phyloP scores from a whole-genome alignment of 139 green algal species.

The Chlorella sp. region DNA sequence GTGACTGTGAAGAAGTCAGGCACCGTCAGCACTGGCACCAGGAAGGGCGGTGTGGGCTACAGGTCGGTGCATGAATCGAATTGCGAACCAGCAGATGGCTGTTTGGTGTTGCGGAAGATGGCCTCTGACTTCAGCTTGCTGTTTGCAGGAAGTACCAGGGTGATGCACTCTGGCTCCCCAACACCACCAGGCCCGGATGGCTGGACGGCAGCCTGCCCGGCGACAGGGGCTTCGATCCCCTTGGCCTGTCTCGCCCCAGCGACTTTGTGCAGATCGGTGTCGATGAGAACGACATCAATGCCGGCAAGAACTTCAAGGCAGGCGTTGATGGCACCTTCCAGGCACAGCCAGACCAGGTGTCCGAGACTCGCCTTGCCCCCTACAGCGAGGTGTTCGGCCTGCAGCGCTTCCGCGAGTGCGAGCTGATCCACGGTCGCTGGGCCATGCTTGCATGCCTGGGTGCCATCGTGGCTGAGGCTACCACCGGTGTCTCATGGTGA shows the following conservation, averaged over 20 bases:
- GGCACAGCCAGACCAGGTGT: constrained; percentile 34
- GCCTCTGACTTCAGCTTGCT: too few relatives aligned
- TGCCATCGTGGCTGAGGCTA: constrained; percentile 65
- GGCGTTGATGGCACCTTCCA: constrained; percentile 64
- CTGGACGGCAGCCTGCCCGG: constrained; percentile 86
- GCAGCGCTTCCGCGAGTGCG: constrained; percentile 89
- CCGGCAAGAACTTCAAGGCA: constrained; percentile 79
- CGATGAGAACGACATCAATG: constrained; percentile 89
- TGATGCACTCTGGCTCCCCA: constrained; percentile 81
- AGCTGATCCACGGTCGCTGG: constrained; percentile 94
- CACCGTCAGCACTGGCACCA: too few relatives aligned
- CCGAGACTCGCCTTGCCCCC: constrained; percentile 45
- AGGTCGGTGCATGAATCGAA: too few relatives aligned
- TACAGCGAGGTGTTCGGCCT: constrained; percentile 91
- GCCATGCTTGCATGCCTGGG: constrained; percentile 89
- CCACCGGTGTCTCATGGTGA: constrained; percentile 76
- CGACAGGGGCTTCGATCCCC: constrained; percentile 78
- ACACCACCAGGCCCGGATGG: constrained; percentile 67
- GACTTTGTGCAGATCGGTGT: constrained; percentile 87
- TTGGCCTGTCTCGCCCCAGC: constrained; percentile 75
- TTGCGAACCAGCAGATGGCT: too few relatives aligned
- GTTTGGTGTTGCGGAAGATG: too few relatives aligned
- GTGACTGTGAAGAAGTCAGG: too few relatives aligned
- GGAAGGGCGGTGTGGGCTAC: too few relatives aligned
- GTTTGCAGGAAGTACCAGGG: constrained; percentile 35